Evolutionary conservation across 306 rosid species (phyloP).

Genomic region (barrel medic (Medicago truncatula)): MtrunA17r5.0-ANR NC_053049.1:37710001-37710500

Average conservation of each 20-base stretch:
- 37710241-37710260: background rate
- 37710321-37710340: background rate
- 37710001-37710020: too few species aligned
- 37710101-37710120: too few species aligned
- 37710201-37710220: background rate
- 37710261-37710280: background rate
- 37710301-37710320: background rate
- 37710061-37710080: too few species aligned
- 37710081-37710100: too few species aligned
- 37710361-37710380: background rate
- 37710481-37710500: constrained; percentile 74
- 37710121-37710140: background rate
- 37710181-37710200: background rate
- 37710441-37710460: constrained; percentile 79
- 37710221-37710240: background rate
- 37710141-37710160: too few species aligned
- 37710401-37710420: constrained; percentile 11
- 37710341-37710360: background rate
- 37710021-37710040: too few species aligned
- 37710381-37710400: constrained; percentile 13
- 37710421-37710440: constrained; percentile 57
- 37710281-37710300: background rate
- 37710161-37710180: background rate
- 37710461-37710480: constrained; percentile 84
- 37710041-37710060: too few species aligned